These are phyloP conservation scores for Elaeis oleifera DNA, from an alignment of 202 grass and related monocot species.

Conservation along the genomic window DNA sequence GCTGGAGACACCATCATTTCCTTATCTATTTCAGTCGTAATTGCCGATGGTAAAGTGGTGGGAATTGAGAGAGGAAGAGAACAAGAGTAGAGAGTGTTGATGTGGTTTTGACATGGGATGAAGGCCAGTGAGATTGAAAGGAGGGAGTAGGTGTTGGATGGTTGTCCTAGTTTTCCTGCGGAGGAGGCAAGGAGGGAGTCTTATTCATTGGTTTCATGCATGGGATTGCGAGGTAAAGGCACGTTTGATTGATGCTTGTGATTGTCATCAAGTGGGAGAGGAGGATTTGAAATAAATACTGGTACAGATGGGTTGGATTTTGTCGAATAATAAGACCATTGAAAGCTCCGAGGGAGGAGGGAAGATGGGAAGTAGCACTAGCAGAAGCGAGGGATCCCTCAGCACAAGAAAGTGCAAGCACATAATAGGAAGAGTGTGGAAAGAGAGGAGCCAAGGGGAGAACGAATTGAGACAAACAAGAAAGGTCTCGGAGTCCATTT, in stretches of 20 bases:
- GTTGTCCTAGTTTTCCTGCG: constrained; percentile 66
- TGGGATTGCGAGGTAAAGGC: constrained; percentile 78
- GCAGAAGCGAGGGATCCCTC: too few species aligned
- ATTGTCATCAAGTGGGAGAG: constrained; percentile 64
- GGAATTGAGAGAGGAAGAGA: neutral
- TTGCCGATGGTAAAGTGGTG: constrained; percentile 2
- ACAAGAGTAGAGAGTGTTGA: constrained; percentile 10
- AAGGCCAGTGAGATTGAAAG: too few species aligned
- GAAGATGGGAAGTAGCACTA: too few species aligned
- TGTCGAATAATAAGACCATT: neutral
- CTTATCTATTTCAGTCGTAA: neutral
- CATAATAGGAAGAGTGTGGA: too few species aligned
- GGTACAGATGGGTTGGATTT: constrained; percentile 3
- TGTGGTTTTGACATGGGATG: neutral
- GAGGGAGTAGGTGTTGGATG: constrained; percentile 22
- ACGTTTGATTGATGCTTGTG: constrained; percentile 68
- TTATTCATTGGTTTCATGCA: constrained; percentile 62
- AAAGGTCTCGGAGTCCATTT: neutral
- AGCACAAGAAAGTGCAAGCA: too few species aligned
- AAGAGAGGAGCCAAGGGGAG: too few species aligned
- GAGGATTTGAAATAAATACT: neutral
- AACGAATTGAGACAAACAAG: neutral
- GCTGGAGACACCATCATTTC: constrained; percentile 13
- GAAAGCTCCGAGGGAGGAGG: too few species aligned
- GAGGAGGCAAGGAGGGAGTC: constrained; percentile 33